Conservation (phyloP, 441 rosid genomes). For the Arabidopsis lyrata region DNA sequence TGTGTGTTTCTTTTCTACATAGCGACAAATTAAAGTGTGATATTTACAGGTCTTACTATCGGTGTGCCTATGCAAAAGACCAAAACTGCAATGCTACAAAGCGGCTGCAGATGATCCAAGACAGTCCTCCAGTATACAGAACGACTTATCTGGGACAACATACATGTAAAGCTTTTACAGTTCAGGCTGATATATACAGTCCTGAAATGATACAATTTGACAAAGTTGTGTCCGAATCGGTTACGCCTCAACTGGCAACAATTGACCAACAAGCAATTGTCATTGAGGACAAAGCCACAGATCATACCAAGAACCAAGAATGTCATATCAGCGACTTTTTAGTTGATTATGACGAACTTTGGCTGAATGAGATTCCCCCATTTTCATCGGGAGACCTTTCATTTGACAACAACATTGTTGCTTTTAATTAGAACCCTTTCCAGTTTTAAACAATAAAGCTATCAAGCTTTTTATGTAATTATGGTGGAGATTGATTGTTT, state of each 20-base stretch:
- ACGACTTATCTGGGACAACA: slow-evolving; percentile 20
- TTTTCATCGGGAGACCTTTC: not conserved
- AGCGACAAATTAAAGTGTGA: not conserved
- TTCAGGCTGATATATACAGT: slow-evolving; percentile 7
- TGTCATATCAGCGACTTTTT: not conserved
- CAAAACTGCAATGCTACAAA: slow-evolving; percentile 36
- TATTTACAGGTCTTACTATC: slow-evolving; percentile 29
- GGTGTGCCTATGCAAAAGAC: slow-evolving; percentile 28
- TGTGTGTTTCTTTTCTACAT: too few relatives aligned
- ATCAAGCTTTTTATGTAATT: not conserved
- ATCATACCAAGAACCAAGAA: slow-evolving; percentile 19
- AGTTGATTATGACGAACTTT: not conserved
- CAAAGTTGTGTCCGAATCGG: not conserved
- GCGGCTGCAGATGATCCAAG: slow-evolving; percentile 34
- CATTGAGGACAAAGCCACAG: not conserved
- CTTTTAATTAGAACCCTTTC: not conserved
- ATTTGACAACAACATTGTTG: not conserved
- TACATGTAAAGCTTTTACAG: not conserved
- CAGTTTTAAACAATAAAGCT: not conserved
- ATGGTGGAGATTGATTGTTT: too few relatives aligned
- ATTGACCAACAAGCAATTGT: not conserved
- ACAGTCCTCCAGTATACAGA: slow-evolving; percentile 30
- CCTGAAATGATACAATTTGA: slow-evolving; percentile 8
- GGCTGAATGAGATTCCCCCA: not conserved
- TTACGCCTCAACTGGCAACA: not conserved